Conservation (phyloP, 768 basidiomycete genomes). For the Boletus rubescentipes region DNA sequence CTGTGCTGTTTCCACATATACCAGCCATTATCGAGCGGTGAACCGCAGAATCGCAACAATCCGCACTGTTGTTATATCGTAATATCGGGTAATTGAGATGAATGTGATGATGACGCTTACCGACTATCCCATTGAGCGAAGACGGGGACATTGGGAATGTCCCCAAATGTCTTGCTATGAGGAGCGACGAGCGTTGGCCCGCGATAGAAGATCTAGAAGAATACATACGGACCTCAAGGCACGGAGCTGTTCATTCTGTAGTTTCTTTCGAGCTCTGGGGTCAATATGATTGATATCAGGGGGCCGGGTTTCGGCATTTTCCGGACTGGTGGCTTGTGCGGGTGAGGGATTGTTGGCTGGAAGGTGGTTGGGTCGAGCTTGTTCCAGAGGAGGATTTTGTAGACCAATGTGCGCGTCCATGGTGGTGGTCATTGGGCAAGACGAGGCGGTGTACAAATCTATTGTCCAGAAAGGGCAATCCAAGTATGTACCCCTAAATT, state of each 20-base stretch:
- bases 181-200: neutral
- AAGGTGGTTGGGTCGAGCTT: neutral
- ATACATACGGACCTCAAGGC: neutral
- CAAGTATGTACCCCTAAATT: too few relatives aligned
- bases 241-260: neutral
- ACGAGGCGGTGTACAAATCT: neutral
- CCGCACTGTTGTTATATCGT: neutral
- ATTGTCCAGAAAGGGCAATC: neutral
- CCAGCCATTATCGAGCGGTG: conserved; percentile 17
- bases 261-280: neutral
- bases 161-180: conserved; percentile 23
- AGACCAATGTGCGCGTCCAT: neutral
- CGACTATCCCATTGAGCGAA: conserved; percentile 21
- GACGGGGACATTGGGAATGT: conserved; percentile 23
- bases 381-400: neutral
- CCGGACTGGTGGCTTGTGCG: neutral
- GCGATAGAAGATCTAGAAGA: neutral
- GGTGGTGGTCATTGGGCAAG: conserved; percentile 20
- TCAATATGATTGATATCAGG: neutral
- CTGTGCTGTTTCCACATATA: conserved; percentile 16
- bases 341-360: neutral
- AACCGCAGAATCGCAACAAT: conserved; percentile 17
- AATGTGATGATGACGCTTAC: conserved; percentile 8
- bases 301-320: neutral
- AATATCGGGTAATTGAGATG: neutral